Evolutionary conservation across 179 eudicot genomes (phyloP).

Genomic region (Amaranthus tricolor): DNA sequence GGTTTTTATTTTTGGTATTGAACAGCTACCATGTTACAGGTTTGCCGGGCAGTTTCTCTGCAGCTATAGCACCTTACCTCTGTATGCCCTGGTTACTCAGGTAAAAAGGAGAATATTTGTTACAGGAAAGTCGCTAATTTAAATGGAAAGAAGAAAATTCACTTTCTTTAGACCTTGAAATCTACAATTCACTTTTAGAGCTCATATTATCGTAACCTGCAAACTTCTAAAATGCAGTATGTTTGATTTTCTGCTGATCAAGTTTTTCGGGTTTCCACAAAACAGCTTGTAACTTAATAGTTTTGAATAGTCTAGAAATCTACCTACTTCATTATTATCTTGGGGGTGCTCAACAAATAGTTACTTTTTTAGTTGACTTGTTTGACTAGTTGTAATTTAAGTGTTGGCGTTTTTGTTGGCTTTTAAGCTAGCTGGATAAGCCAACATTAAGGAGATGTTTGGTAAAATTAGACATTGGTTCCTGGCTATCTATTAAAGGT

Average conservation of each 20-base stretch:
- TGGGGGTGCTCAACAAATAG: too few relatives aligned
- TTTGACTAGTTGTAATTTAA: too few relatives aligned
- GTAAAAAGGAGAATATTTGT: constrained; percentile 37
- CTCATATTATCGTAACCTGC: background rate
- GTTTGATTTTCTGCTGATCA: background rate
- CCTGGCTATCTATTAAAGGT: too few relatives aligned
- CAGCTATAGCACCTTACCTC: constrained; percentile 97
- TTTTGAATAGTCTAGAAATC: too few relatives aligned
- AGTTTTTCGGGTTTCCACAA: background rate
- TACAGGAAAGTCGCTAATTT: background rate
- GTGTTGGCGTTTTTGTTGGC: too few relatives aligned
- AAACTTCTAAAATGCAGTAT: background rate
- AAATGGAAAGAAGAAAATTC: background rate
- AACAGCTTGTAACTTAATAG: background rate
- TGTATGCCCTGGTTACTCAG: constrained; percentile 96
- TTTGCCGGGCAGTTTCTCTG: constrained; percentile 91
- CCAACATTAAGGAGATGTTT: too few relatives aligned
- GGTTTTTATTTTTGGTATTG: background rate
- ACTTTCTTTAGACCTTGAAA: background rate
- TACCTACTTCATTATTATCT: too few relatives aligned
- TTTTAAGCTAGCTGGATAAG: too few relatives aligned
- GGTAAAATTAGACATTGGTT: too few relatives aligned
- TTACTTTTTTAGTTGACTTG: too few relatives aligned
- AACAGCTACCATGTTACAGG: constrained; percentile 36
- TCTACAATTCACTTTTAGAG: background rate